These are phyloP conservation scores for Torulaspora delbrueckii DNA, from an alignment of 805 yeast genomes.

Conservation along the genomic window DNA sequence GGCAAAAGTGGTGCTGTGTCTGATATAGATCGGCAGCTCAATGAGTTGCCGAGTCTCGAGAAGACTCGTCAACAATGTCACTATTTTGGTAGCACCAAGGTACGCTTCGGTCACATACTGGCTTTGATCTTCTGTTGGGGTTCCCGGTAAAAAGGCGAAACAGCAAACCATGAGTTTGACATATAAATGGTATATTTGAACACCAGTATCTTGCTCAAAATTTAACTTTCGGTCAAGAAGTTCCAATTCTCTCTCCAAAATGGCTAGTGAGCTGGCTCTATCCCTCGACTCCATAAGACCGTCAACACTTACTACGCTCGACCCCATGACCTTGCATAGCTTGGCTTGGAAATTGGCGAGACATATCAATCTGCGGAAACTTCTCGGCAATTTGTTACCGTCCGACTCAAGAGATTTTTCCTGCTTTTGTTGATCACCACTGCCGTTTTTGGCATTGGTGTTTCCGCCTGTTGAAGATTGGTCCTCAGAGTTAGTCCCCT, in stretches of 20 bases:
- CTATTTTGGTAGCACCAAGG: constrained; percentile 70
- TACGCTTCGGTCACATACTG: constrained; percentile 79
- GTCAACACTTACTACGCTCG: constrained; percentile 78
- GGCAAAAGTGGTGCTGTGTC: constrained; percentile 81
- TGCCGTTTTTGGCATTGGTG: background rate
- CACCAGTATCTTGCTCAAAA: constrained; percentile 57
- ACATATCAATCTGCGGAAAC: constrained; percentile 65
- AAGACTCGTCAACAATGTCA: constrained; percentile 70
- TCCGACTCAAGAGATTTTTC: background rate
- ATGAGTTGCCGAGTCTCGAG: constrained; percentile 65
- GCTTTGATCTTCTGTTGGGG: constrained; percentile 82
- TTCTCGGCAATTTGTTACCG: constrained; percentile 47
- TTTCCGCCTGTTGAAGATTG: background rate
- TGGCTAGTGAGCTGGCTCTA: constrained; percentile 74
- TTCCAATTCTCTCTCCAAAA: constrained; percentile 73
- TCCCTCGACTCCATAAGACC: constrained; percentile 81
- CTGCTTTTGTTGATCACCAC: background rate
- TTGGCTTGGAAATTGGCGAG: constrained; percentile 80
- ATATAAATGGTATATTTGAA: constrained; percentile 75
- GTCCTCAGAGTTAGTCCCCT: background rate
- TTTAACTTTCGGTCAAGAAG: constrained; percentile 60
- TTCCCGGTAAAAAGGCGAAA: constrained; percentile 86
- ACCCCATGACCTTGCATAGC: constrained; percentile 79
- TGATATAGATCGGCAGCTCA: constrained; percentile 78
- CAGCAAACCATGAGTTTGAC: constrained; percentile 77